Evolutionary conservation across 163 green algal genomes (phyloP).

Genomic region (Scenedesmus sp.): DNA sequence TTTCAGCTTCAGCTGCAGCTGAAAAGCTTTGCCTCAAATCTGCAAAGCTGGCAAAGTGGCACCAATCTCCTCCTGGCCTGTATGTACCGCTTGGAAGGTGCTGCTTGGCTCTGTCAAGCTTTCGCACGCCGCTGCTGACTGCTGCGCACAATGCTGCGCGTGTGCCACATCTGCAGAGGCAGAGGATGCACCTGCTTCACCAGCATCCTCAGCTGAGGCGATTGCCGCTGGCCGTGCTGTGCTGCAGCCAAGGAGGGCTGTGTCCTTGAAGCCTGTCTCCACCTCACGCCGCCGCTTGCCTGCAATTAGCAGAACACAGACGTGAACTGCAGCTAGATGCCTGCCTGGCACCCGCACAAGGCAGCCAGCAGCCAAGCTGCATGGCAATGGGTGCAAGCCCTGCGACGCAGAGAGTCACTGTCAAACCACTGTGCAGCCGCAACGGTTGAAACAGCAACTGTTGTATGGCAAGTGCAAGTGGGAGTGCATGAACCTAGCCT

Average conservation of each 20-base stretch:
- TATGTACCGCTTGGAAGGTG: background rate
- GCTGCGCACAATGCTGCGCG: background rate
- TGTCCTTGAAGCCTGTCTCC: slow-evolving; percentile 47
- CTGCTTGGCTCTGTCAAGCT: background rate
- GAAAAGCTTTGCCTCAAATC: too few species aligned
- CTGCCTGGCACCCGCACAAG: background rate
- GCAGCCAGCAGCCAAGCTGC: background rate
- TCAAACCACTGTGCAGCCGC: background rate
- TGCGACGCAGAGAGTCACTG: background rate
- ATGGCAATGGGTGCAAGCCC: background rate
- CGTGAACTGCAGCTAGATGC: background rate
- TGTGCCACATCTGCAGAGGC: background rate
- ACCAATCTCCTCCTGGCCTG: too few species aligned
- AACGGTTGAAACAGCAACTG: background rate
- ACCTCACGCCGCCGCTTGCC: slow-evolving; percentile 42
- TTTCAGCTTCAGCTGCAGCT: too few species aligned
- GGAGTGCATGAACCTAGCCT: background rate
- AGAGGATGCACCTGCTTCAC: background rate
- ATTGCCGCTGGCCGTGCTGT: background rate
- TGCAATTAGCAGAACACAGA: slow-evolving; percentile 4
- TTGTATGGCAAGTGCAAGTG: background rate
- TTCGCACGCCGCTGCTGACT: background rate
- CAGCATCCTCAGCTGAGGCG: background rate
- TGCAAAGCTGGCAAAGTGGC: too few species aligned
- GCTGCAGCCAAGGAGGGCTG: slow-evolving; percentile 11